These are phyloP conservation scores for Spizellomyces sp. DNA, from an alignment of 192 early-diverging fungal genomes.

Conservation along the genomic window DNA sequence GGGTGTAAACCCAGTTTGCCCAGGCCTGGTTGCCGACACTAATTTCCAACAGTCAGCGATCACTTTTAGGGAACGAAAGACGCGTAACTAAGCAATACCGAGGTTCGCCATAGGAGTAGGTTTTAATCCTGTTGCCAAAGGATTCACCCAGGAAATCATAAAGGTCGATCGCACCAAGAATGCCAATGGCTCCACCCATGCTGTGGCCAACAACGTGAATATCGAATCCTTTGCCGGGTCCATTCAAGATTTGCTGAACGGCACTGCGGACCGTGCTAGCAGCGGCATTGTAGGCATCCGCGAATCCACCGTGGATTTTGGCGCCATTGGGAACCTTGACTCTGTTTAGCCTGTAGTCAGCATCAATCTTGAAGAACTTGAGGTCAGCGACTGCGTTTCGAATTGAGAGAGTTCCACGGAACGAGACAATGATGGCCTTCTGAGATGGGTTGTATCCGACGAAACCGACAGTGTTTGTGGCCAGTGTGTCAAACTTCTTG, in stretches of 20 bases:
- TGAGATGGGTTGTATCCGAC: constrained; percentile 26
- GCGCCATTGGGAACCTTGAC: constrained; percentile 9
- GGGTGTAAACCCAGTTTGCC: constrained; percentile 20
- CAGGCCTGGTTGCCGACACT: constrained; percentile 40
- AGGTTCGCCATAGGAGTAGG: constrained; percentile 41
- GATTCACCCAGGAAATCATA: constrained; percentile 15
- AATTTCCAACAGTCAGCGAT: no score
- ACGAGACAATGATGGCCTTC: constrained; percentile 35
- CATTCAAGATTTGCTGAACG: constrained; percentile 10
- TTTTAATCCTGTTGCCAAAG: constrained; percentile 5
- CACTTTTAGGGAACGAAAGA: no score
- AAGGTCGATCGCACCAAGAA: constrained; percentile 37
- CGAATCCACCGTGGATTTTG: constrained; percentile 39
- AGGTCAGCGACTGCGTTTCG: constrained; percentile 24
- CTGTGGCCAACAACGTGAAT: constrained; percentile 38
- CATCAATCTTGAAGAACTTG: constrained; percentile 28
- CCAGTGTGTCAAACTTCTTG: constrained; percentile 2
- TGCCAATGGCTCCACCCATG: constrained; percentile 38
- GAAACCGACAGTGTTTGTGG: constrained; percentile 29
- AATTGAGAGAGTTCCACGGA: constrained; percentile 35
- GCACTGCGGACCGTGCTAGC: background rate
- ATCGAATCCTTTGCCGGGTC: constrained; percentile 13
- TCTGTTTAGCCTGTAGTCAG: background rate
- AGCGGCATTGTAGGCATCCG: constrained; percentile 2
- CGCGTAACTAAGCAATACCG: constrained; percentile 1